These are phyloP conservation scores for Vickermania spadyakhi DNA, from an alignment of 208 protist species.

Conservation along the genomic window DNA sequence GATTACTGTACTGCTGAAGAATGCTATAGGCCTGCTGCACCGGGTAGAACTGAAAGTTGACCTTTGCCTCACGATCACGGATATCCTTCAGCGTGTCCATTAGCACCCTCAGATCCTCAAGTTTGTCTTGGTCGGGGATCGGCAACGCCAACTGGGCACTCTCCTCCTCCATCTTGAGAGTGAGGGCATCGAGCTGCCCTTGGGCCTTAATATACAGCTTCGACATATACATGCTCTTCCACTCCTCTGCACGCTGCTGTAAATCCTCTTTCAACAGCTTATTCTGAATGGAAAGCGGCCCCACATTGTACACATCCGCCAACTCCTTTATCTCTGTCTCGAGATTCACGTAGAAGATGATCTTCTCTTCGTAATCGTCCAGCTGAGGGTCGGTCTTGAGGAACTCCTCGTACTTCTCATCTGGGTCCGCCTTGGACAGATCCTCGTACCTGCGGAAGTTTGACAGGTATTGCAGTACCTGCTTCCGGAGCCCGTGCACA, in stretches of 20 bases:
- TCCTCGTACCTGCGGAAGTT: conserved; percentile 90
- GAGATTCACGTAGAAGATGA: conserved; percentile 83
- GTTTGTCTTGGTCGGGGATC: conserved; percentile 90
- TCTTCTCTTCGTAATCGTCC: conserved; percentile 91
- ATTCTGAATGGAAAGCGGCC: conserved; percentile 89
- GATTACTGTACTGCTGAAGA: conserved; percentile 83
- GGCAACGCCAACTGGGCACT: conserved; percentile 73
- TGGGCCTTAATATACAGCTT: conserved; percentile 92
- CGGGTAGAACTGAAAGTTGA: conserved; percentile 92
- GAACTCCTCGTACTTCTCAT: conserved; percentile 90
- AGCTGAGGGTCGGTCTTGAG: conserved; percentile 63
- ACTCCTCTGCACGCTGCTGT: conserved; percentile 73
- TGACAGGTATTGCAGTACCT: conserved; percentile 89
- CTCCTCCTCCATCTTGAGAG: conserved; percentile 92
- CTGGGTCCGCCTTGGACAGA: conserved; percentile 94
- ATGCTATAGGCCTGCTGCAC: conserved; percentile 92
- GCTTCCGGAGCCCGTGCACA: conserved; percentile 89
- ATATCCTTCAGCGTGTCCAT: conserved; percentile 92
- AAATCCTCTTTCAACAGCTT: conserved; percentile 92
- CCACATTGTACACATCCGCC: conserved; percentile 82
- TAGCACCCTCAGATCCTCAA: conserved; percentile 92
- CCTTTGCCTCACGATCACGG: conserved; percentile 82
- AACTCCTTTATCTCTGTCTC: conserved; percentile 88
- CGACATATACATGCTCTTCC: conserved; percentile 92
- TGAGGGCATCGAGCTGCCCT: conserved; percentile 79